phyloP scores from a whole-genome alignment of 2,329 filamentous ascomycete genomes.

The Sporothrix pseudoabietina region DNA sequence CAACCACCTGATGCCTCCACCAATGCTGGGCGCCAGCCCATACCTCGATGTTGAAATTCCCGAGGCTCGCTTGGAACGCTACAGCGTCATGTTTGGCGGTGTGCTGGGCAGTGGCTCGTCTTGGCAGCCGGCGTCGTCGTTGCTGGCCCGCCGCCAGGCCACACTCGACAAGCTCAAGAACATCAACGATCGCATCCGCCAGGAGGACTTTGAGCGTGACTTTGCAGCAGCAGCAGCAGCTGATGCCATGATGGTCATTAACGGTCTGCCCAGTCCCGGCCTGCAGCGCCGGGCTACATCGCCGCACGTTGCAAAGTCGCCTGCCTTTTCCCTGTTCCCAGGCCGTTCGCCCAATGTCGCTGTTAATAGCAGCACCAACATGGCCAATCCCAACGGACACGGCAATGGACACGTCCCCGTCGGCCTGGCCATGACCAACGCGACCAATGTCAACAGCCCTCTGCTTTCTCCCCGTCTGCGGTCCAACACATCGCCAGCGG shows the following conservation, averaged over 20 bases:
- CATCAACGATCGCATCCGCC: slow-evolving; percentile 50
- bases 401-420: neutral
- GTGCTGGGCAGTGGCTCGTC: slow-evolving; percentile 52
- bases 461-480: slow-evolving; percentile 48
- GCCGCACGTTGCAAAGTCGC: slow-evolving; percentile 51
- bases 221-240: slow-evolving; percentile 15
- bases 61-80: slow-evolving; percentile 77
- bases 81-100: slow-evolving; percentile 89
- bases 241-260: neutral
- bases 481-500: slow-evolving; percentile 53
- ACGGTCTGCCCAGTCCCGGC: neutral
- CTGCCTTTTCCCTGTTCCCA: slow-evolving; percentile 52
- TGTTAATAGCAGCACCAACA: neutral
- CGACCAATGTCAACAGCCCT: slow-evolving; percentile 29
- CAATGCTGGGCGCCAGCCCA: slow-evolving; percentile 36
- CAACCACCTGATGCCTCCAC: slow-evolving; percentile 13
- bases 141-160: slow-evolving; percentile 61
- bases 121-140: slow-evolving; percentile 42
- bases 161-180: slow-evolving; percentile 60
- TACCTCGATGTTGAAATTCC: slow-evolving; percentile 80
- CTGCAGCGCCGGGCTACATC: slow-evolving; percentile 52
- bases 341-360: slow-evolving; percentile 38
- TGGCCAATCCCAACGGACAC: no score
- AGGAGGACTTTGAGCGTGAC: slow-evolving; percentile 40
- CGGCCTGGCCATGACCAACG: slow-evolving; percentile 1